Evolutionary conservation across 352 stramenopile genomes (phyloP).

Genomic region (Globisporangium uncinulatum): DNA sequence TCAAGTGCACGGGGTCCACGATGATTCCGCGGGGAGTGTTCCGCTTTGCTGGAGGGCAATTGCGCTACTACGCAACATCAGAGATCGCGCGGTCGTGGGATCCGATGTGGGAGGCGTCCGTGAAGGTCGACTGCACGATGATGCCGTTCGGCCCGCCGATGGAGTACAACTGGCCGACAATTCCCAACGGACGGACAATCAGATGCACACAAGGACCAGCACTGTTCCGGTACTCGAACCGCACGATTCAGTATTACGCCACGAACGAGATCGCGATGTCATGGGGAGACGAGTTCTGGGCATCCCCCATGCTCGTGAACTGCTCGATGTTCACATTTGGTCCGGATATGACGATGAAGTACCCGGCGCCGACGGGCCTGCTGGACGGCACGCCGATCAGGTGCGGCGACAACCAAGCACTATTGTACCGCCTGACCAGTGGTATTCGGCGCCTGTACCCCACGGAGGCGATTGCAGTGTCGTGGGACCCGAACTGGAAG

Average conservation of each 20-base stretch:
- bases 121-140: conserved; percentile 13
- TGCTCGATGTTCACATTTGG: background rate
- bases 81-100: conserved; percentile 21
- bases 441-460: conserved; percentile 14
- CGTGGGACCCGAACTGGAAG: conserved; percentile 20
- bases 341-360: conserved; percentile 3
- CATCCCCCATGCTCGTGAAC: conserved; percentile 2
- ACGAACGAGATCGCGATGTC: conserved; percentile 12
- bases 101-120: conserved; percentile 4
- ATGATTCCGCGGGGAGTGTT: background rate
- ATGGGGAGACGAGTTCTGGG: conserved; percentile 17
- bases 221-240: conserved; percentile 10
- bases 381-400: conserved; percentile 14
- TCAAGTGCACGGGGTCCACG: conserved; percentile 12
- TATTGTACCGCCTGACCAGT: conserved; percentile 15
- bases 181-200: conserved; percentile 14
- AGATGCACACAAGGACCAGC: conserved; percentile 1
- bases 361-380: background rate
- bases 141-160: conserved; percentile 10
- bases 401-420: conserved; percentile 5
- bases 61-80: conserved; percentile 13
- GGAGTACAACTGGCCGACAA: conserved; percentile 9
- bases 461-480: conserved; percentile 14
- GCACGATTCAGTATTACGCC: conserved; percentile 10
- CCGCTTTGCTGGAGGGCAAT: conserved; percentile 10